phyloP scores from a whole-genome alignment of 2,329 filamentous ascomycete species.

The Aspergillus thermomutatus region DNA sequence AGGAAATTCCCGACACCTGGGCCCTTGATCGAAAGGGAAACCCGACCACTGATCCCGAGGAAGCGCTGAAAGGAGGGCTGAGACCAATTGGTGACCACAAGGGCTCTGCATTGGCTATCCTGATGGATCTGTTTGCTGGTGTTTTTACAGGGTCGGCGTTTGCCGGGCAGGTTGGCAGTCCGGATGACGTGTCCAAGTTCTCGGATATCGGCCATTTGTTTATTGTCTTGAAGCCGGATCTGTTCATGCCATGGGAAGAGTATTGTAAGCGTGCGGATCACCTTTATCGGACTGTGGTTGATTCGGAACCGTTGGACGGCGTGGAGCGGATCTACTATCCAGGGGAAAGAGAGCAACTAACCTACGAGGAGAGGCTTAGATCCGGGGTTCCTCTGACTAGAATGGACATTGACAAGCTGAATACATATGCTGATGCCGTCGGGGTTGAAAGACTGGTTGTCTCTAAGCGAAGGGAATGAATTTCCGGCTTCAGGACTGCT shows the following conservation, averaged over 20 bases:
- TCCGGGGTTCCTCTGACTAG: slow-evolving; percentile 50
- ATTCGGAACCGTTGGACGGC: slow-evolving; percentile 50
- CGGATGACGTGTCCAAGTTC: slow-evolving; percentile 67
- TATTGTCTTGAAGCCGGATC: slow-evolving; percentile 67
- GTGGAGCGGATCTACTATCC: slow-evolving; percentile 57
- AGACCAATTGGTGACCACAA: slow-evolving; percentile 82
- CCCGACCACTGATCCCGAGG: slow-evolving; percentile 67
- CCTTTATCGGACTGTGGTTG: slow-evolving; percentile 54
- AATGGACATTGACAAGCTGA: slow-evolving; percentile 49
- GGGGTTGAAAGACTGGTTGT: slow-evolving; percentile 18
- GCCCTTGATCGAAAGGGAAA: slow-evolving; percentile 68
- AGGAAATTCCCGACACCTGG: slow-evolving; percentile 56
- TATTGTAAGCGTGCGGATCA: slow-evolving; percentile 62
- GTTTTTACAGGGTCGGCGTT: slow-evolving; percentile 73
- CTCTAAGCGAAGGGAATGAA: not conserved
- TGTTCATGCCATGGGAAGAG: slow-evolving; percentile 68
- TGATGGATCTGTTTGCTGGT: slow-evolving; percentile 88
- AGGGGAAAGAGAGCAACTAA: slow-evolving; percentile 56
- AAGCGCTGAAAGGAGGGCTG: slow-evolving; percentile 74
- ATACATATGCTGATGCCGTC: slow-evolving; percentile 48
- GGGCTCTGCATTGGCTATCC: slow-evolving; percentile 70
- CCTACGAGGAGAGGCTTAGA: slow-evolving; percentile 34
- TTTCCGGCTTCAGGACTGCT: not conserved
- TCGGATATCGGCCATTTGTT: slow-evolving; percentile 74
- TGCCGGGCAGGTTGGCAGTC: slow-evolving; percentile 71